Base-by-base conservation (phyloP, 2,329 filamentous ascomycete species). In the Ascomycota sp. region DNA sequence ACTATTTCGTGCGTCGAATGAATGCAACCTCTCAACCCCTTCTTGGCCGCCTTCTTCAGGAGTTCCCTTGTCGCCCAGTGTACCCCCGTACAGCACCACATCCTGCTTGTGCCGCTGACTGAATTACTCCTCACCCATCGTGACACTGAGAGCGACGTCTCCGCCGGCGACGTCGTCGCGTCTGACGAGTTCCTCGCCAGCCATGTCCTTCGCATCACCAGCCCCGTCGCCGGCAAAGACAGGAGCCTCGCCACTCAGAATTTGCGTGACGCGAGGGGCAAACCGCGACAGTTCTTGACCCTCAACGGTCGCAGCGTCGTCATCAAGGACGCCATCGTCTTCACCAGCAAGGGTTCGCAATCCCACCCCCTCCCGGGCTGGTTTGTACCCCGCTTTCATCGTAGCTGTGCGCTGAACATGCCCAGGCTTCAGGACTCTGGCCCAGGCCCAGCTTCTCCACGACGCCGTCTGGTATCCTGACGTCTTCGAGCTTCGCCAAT, bases 11-110 rank as follows among this genome's bases (percentile, higher is more conserved):
- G 44, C 50, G 47, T 42, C 50, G 52, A 53, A 47, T 55, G 52
- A 56, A 93, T 93, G 85, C 85, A 85, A 75, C 82, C 89, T 63
- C 69, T 95, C 74, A 98, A 98, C 61, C 89, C 89, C 54, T 95
- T 94, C 60, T 69, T 98, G 56, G 76, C 80, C 65, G 83, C 86
- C 66, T 95, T 98, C 73, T 94, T 94, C 69, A 83, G 82, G 63
- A 95, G 83, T 69, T 74, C 81, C 53, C 69, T 94, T 50, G 77
- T 79, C 43, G 64, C 77, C 46, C 86, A 95, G 73, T 95, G 89
- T 64, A 71, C 75, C 38, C 85, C 89, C 32, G 69, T 83, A 39
- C 78, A 89, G 54, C 81, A 92, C 53, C 81, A 95, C 63, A 73
- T 98, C 44, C 69, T 98, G 33, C 75, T 98, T 30, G 86, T 95